A percentile compares a stretch with the other conserved stretches of the same genome.
phyloP scores from a whole-genome alignment of 1,139 yeast genomes.

The Candida sp. region DNA sequence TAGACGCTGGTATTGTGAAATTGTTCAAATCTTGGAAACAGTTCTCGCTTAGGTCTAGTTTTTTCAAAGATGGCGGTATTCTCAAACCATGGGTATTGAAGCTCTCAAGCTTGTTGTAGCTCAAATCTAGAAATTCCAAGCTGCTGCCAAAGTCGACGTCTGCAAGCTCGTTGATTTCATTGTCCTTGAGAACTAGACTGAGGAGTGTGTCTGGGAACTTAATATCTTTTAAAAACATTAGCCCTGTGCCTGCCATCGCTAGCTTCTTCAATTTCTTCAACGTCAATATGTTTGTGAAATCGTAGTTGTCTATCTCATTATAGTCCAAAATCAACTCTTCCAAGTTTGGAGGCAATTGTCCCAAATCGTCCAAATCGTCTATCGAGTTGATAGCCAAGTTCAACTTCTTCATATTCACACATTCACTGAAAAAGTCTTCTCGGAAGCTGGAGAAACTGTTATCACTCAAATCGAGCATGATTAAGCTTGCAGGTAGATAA shows the following conservation, averaged over 20 bases:
- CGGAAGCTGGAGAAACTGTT: constrained; percentile 22
- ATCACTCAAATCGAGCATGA: constrained; percentile 19
- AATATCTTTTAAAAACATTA: constrained; percentile 20
- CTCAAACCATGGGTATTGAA: constrained; percentile 13
- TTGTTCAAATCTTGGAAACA: constrained; percentile 12
- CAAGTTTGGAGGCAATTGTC: constrained; percentile 22
- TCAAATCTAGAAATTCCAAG: constrained; percentile 18
- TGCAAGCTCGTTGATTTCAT: constrained; percentile 21
- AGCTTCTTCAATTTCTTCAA: constrained; percentile 18
- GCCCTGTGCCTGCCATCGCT: constrained; percentile 26
- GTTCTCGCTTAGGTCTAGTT: constrained; percentile 20
- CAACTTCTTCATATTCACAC: constrained; percentile 16
- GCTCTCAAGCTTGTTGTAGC: constrained; percentile 16
- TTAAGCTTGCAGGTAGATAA: constrained; percentile 17
- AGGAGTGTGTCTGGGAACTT: constrained; percentile 20
- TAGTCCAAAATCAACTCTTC: constrained; percentile 22
- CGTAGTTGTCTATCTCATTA: constrained; percentile 26
- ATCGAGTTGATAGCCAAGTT: constrained; percentile 23
- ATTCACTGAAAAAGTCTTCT: constrained; percentile 15
- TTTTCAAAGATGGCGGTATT: constrained; percentile 11
- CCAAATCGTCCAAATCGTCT: constrained; percentile 30
- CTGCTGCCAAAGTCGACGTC: constrained; percentile 17
- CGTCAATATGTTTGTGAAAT: constrained; percentile 22
- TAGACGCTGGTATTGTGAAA: constrained; percentile 55
- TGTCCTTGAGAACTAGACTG: constrained; percentile 20